Evolutionary conservation across 139 green algal genomes (phyloP).

Genomic region (Pycnococcus provasolii): DNA sequence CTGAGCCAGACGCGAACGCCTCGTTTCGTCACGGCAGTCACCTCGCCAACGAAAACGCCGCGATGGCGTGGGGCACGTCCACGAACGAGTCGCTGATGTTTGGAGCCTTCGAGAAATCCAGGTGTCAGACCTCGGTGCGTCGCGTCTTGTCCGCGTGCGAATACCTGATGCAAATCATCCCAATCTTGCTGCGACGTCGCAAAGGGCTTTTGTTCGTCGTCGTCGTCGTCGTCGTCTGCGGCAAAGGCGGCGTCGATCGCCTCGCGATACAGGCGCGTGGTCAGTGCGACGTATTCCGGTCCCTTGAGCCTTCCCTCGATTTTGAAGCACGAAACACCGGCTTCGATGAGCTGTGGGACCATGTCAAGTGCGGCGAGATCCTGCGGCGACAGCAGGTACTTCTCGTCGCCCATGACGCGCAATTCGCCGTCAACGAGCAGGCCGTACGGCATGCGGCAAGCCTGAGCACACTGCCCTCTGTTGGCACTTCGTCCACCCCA

Average conservation of each 20-base stretch:
- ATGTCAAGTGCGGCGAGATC: constrained; percentile 53
- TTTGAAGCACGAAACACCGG: constrained; percentile 70
- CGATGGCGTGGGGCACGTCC: constrained; percentile 54
- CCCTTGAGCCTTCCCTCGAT: constrained; percentile 77
- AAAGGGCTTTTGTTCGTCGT: neutral
- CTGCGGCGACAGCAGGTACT: constrained; percentile 67
- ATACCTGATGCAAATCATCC: constrained; percentile 49
- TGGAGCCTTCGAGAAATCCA: constrained; percentile 60
- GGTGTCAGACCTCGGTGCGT: constrained; percentile 45
- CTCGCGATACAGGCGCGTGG: constrained; percentile 41
- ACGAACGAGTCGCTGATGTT: constrained; percentile 63
- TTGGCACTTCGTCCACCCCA: constrained; percentile 75
- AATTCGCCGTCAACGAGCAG: constrained; percentile 55
- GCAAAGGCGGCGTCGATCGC: constrained; percentile 62
- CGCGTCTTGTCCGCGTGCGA: constrained; percentile 68
- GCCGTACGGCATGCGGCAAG: constrained; percentile 63
- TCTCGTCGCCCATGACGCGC: constrained; percentile 46
- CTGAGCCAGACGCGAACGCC: neutral
- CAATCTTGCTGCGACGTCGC: neutral
- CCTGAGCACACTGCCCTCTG: constrained; percentile 72
- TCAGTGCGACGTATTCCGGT: constrained; percentile 72
- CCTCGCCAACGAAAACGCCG: constrained; percentile 18
- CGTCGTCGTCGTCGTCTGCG: neutral
- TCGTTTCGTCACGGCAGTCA: neutral
- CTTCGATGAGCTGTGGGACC: constrained; percentile 55